Evolutionary conservation across 1,139 yeast genomes (phyloP).

Genomic region (Eremothecium cymbalariae): DNA sequence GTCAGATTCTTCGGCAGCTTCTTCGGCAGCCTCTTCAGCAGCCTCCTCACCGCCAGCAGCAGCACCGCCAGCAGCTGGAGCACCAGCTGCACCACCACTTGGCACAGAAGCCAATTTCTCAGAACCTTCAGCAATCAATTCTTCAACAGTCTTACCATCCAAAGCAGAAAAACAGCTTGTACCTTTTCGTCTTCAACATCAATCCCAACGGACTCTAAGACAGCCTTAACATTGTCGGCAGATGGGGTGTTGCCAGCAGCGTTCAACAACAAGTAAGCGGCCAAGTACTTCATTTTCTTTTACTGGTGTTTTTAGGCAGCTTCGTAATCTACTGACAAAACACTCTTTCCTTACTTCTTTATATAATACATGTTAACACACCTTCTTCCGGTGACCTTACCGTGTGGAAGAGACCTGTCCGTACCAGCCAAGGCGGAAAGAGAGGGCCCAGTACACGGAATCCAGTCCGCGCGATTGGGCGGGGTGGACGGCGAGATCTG

Average conservation of each 20-base stretch:
- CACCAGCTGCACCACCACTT: conserved; percentile 74
- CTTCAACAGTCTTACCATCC: conserved; percentile 70
- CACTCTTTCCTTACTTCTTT: too few relatives aligned
- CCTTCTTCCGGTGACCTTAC: too few relatives aligned
- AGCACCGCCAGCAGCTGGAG: conserved; percentile 48
- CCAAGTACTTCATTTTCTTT: conserved; percentile 65
- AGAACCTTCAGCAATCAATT: conserved; percentile 73
- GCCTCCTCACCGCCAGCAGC: conserved; percentile 50
- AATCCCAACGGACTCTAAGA: conserved; percentile 68
- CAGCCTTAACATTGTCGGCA: conserved; percentile 61
- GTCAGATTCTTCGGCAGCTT: conserved; percentile 49
- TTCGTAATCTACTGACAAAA: too few relatives aligned
- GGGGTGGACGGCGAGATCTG: neutral
- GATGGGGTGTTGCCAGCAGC: conserved; percentile 77
- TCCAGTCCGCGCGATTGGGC: conserved; percentile 1
- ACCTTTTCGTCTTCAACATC: conserved; percentile 73
- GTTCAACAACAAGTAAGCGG: conserved; percentile 83
- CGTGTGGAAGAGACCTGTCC: too few relatives aligned
- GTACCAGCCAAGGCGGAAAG: too few relatives aligned
- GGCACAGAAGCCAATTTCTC: conserved; percentile 78
- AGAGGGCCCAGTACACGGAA: too few relatives aligned
- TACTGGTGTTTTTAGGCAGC: too few relatives aligned
- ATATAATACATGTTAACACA: too few relatives aligned
- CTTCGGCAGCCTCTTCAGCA: conserved; percentile 55
- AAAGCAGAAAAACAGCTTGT: conserved; percentile 56